Conservation (phyloP, 2,329 filamentous ascomycete species). For the Fusarium falciforme region DNA sequence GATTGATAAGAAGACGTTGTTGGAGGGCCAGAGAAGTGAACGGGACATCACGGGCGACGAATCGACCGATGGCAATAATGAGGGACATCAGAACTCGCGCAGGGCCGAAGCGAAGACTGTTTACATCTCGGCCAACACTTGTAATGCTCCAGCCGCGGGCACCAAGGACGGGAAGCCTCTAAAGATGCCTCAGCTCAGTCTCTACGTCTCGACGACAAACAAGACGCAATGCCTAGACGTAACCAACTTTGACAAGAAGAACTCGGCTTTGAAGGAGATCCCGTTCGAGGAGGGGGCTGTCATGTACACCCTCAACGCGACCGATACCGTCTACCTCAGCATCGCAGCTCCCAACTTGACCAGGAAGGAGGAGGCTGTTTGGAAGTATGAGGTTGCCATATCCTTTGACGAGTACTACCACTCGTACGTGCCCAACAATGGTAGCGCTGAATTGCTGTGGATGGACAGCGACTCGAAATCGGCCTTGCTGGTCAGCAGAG, state of each 20-base stretch:
- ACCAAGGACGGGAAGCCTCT: slow-evolving; percentile 19
- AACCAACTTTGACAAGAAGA: slow-evolving; percentile 31
- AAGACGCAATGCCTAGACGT: slow-evolving; percentile 45
- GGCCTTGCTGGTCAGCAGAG: slow-evolving; percentile 81
- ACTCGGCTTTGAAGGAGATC: slow-evolving; percentile 44
- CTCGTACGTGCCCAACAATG: slow-evolving; percentile 60
- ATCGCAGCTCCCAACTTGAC: slow-evolving; percentile 77
- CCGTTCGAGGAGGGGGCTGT: slow-evolving; percentile 77
- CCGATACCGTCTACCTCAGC: slow-evolving; percentile 79
- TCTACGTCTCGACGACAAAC: slow-evolving; percentile 77
- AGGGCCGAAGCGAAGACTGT: slow-evolving; percentile 59
- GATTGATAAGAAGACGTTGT: slow-evolving; percentile 45
- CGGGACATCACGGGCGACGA: slow-evolving; percentile 28
- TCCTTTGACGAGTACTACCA: slow-evolving; percentile 86
- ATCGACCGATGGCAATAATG: slow-evolving; percentile 11
- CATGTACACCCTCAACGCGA: slow-evolving; percentile 70
- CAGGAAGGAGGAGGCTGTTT: slow-evolving; percentile 70
- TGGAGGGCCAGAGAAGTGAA: slow-evolving; percentile 34
- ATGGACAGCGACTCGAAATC: slow-evolving; percentile 87
- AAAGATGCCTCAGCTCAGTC: slow-evolving; percentile 75
- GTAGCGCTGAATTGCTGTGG: slow-evolving; percentile 71
- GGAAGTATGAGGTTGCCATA: slow-evolving; percentile 83
- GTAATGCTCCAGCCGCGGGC: slow-evolving; percentile 73
- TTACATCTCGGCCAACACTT: slow-evolving; percentile 89
- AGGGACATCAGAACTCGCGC: slow-evolving; percentile 36